Percentiles rank a stretch among this genome's conserved stretches.
Evolutionary conservation across 2,329 filamentous ascomycete species (phyloP).

Genomic region (Sphaerulina musiva): DNA sequence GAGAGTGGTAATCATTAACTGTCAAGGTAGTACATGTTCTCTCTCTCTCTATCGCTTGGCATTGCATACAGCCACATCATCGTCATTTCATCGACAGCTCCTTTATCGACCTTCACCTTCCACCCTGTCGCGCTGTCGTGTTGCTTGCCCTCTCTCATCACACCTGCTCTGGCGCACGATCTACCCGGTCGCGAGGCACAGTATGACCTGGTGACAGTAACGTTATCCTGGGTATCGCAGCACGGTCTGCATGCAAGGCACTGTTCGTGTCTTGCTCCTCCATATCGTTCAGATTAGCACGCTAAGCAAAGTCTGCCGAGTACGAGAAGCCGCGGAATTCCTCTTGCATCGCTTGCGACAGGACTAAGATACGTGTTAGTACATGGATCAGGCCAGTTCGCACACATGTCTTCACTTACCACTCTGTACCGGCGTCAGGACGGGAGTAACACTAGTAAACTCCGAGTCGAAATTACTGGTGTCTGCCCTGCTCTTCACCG

Average conservation of each 20-base stretch:
- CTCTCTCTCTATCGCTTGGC: background rate
- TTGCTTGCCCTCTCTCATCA: background rate
- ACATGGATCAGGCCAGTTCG: background rate
- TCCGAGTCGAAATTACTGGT: conserved; percentile 99
- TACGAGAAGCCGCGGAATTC: conserved; percentile 99
- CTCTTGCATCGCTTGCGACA: conserved; percentile 98
- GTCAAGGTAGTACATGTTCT: conserved; percentile 1
- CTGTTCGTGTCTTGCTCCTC: background rate
- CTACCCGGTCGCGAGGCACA: background rate
- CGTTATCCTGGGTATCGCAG: conserved; percentile 1
- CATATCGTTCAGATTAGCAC: background rate
- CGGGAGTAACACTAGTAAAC: conserved; percentile 96
- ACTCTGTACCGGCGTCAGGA: conserved; percentile 93
- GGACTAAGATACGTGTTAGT: conserved; percentile 52
- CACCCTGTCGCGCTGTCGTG: background rate
- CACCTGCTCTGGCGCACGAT: no score
- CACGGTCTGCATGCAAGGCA: background rate
- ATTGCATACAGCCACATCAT: background rate
- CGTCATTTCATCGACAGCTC: background rate
- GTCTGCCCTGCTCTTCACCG: conserved; percentile 86
- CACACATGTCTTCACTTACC: conserved; percentile 54
- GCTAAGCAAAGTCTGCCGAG: conserved; percentile 76
- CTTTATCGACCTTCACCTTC: background rate
- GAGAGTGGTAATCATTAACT: conserved; percentile 1
- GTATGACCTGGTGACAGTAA: background rate